phyloP scores from a whole-genome alignment of 1,284 basidiomycete species.

The Puccinia coronata region DNA sequence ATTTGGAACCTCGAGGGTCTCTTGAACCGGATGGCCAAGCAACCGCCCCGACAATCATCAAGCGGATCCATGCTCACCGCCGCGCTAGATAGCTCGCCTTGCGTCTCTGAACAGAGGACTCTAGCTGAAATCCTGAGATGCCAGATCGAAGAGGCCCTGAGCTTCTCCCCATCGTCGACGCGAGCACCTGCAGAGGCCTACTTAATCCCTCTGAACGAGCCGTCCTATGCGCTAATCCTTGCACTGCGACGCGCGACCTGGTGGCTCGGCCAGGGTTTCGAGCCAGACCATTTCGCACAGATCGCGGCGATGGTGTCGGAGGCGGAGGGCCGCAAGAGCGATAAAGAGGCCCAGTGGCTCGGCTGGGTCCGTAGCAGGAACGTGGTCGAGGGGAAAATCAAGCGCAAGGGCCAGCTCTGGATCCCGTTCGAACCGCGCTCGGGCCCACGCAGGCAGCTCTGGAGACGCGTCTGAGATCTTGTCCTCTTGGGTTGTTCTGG shows the following conservation, averaged over 20 bases:
- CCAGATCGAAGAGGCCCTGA: slow-evolving; percentile 27
- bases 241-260: slow-evolving; percentile 34
- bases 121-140: background rate
- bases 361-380: slow-evolving; percentile 21
- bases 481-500: too few relatives aligned
- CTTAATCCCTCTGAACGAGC: slow-evolving; percentile 36
- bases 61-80: background rate
- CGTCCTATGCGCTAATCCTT: slow-evolving; percentile 28
- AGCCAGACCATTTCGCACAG: slow-evolving; percentile 11
- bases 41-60: slow-evolving; percentile 11
- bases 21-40: slow-evolving; percentile 21
- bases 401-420: slow-evolving; percentile 35
- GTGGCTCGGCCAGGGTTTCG: slow-evolving; percentile 49
- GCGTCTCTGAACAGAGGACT: background rate
- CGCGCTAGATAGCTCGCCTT: background rate
- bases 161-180: background rate
- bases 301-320: slow-evolving; percentile 13
- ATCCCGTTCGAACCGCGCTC: background rate
- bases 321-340: slow-evolving; percentile 13
- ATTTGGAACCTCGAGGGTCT: slow-evolving; percentile 28
- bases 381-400: slow-evolving; percentile 28
- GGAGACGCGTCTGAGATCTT: slow-evolving; percentile 30
- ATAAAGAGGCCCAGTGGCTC: slow-evolving; percentile 6
- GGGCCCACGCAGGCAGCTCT: background rate
- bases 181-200: background rate